Evolutionary conservation across 2,329 filamentous ascomycete genomes (phyloP).

Genomic region (Hypoxylon sp.): DNA sequence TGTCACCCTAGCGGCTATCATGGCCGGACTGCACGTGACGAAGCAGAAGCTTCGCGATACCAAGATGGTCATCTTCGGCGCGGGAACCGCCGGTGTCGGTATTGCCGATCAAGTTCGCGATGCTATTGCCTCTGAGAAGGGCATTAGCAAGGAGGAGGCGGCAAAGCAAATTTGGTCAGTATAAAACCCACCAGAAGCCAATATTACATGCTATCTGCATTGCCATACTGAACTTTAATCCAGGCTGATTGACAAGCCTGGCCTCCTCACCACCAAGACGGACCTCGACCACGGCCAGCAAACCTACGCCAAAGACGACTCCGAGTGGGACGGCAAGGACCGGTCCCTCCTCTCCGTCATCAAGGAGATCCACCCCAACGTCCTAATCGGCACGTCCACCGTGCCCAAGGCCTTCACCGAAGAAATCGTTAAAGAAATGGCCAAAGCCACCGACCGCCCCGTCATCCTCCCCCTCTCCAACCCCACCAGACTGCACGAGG

Average conservation of each 20-base stretch:
- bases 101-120: constrained; percentile 89
- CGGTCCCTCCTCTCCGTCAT: constrained; percentile 76
- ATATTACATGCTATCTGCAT: background rate
- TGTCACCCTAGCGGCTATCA: constrained; percentile 86
- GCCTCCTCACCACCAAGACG: constrained; percentile 76
- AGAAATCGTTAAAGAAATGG: constrained; percentile 82
- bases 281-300: constrained; percentile 77
- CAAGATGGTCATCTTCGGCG: constrained; percentile 82
- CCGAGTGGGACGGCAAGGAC: constrained; percentile 73
- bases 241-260: constrained; percentile 86
- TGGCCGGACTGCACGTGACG: constrained; percentile 80
- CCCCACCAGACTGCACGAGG: constrained; percentile 87
- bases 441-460: constrained; percentile 78
- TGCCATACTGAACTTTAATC: constrained; percentile 11
- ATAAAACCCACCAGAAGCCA: background rate
- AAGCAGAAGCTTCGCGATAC: constrained; percentile 77
- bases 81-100: constrained; percentile 85
- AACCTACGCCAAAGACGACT: constrained; percentile 74
- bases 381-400: constrained; percentile 88
- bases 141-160: constrained; percentile 80
- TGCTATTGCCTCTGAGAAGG: constrained; percentile 79
- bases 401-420: constrained; percentile 82
- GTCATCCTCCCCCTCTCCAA: constrained; percentile 87
- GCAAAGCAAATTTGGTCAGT: constrained; percentile 81
- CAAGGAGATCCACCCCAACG: constrained; percentile 80